Percentiles rank a stretch among this genome's conserved stretches.
phyloP scores from a whole-genome alignment of 2,329 filamentous ascomycete genomes.

The Cladosporium cucumerinum region DNA sequence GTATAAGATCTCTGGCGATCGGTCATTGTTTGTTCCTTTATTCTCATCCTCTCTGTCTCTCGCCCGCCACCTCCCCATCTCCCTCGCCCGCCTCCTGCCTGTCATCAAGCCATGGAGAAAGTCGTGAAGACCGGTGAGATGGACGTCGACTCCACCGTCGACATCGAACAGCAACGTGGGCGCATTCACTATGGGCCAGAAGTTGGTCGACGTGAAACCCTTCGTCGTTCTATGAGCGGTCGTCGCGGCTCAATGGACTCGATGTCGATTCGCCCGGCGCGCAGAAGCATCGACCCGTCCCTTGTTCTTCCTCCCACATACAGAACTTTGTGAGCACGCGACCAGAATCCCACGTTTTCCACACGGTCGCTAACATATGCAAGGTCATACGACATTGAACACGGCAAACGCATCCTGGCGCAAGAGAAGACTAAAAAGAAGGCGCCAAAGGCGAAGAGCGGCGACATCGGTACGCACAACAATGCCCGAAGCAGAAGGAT shows the following conservation, averaged over 20 bases:
- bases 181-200: constrained; percentile 32
- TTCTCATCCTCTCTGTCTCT: constrained; percentile 1
- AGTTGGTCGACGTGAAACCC: constrained; percentile 32
- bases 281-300: constrained; percentile 41
- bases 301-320: constrained; percentile 44
- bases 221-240: constrained; percentile 20
- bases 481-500: neutral
- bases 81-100: neutral
- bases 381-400: constrained; percentile 43
- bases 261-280: constrained; percentile 36
- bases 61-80: neutral
- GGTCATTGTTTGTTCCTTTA: neutral
- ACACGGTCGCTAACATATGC: neutral
- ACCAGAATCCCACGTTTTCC: neutral
- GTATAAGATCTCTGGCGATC: constrained; percentile 1
- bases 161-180: constrained; percentile 13
- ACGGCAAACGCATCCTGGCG: constrained; percentile 31
- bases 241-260: constrained; percentile 27
- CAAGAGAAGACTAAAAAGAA: constrained; percentile 33
- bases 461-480: constrained; percentile 31
- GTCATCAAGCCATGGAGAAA: constrained; percentile 5
- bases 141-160: constrained; percentile 12
- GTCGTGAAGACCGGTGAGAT: constrained; percentile 1
- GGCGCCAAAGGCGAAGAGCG: constrained; percentile 36
- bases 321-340: constrained; percentile 36